Percentiles rank a stretch among this genome's conserved stretches.
phyloP scores from a whole-genome alignment of 1,284 basidiomycete species.

The Gymnopus androsaceus region DNA sequence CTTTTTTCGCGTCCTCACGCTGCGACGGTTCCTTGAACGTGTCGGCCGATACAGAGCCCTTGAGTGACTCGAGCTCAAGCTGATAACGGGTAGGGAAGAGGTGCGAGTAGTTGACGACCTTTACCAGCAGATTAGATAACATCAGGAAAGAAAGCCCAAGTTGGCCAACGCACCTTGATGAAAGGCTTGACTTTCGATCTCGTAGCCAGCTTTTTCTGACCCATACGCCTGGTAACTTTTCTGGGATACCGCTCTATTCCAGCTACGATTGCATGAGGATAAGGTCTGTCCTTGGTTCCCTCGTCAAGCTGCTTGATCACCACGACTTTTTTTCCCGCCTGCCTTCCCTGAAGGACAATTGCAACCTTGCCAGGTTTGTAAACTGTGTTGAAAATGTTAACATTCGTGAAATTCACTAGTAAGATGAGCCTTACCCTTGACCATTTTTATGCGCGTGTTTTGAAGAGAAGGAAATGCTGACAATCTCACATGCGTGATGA shows the following conservation, averaged over 20 bases:
- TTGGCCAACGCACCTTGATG: constrained; percentile 79
- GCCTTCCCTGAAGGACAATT: constrained; percentile 94
- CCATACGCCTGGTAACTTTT: constrained; percentile 96
- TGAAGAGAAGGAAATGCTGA: too few species aligned
- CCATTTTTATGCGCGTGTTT: too few species aligned
- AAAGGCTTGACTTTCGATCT: constrained; percentile 97
- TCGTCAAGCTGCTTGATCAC: constrained; percentile 89
- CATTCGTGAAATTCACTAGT: constrained; percentile 1
- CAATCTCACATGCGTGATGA: too few species aligned
- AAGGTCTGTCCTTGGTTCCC: constrained; percentile 86
- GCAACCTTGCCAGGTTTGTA: constrained; percentile 99
- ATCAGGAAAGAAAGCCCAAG: neutral
- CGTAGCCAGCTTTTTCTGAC: constrained; percentile 88
- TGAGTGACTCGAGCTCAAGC: constrained; percentile 90
- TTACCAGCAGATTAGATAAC: neutral
- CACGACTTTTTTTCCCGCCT: constrained; percentile 92
- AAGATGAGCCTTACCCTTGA: constrained; percentile 50
- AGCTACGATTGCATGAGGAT: constrained; percentile 95
- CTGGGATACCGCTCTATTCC: constrained; percentile 95
- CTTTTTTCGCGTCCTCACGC: constrained; percentile 93
- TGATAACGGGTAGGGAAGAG: constrained; percentile 97
- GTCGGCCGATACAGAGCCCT: constrained; percentile 79
- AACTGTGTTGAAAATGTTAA: constrained; percentile 47
- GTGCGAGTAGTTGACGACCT: constrained; percentile 95
- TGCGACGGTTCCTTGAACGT: constrained; percentile 96